Base-by-base conservation (phyloP, 73 alveolate species). In the Tetrahymena thermophila region DNA sequence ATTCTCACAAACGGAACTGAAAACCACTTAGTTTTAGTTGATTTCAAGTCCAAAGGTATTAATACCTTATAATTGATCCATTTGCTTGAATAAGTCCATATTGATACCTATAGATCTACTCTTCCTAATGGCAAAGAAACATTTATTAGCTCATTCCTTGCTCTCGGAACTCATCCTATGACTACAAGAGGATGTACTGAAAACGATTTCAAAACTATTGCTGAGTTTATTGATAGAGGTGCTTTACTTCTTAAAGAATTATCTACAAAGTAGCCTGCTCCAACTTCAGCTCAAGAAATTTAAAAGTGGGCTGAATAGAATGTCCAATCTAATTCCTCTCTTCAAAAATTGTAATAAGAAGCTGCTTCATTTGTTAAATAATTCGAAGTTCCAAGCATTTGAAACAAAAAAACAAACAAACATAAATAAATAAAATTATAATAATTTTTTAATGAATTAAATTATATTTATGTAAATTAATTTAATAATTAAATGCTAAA, bases 1-100 rank as follows among this genome's bases (percentile, higher is more conserved):
- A 56, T 97, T 85, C 94, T 96, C 34, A 94, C 98, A 35, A 97
- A 94, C 17, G 99, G 99, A 34, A 97, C 99, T 56, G 98, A 96
- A 85, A 97, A 97, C 96, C 99, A 97, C 94, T 94, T 97, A 42
- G 96, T 97, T 25, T 71, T 94, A 19, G 50, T 94, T 34, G 96
- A 94, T 43, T 94, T 94, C 38, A 56, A 93, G 84, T 56, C 85
- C 23, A 56, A 42, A n/a, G 93, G 93, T 71, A 71, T 94, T 56
- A 93, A 94, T 35, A 56, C 96, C 57, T 25, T 56, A 35, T 38
- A 94, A 71, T 40, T 94, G 85, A 71, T 83, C 23, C 56, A 55
- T 58, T 43, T 94, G 16, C 58, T 94, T 17, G 93, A 93, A 38
- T 58, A 35, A 58, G 93, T 94, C 1, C 85, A 94, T 71, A 94